Conservation (phyloP, 2,329 filamentous ascomycete species). For the Venturiaceae sp. region DNA sequence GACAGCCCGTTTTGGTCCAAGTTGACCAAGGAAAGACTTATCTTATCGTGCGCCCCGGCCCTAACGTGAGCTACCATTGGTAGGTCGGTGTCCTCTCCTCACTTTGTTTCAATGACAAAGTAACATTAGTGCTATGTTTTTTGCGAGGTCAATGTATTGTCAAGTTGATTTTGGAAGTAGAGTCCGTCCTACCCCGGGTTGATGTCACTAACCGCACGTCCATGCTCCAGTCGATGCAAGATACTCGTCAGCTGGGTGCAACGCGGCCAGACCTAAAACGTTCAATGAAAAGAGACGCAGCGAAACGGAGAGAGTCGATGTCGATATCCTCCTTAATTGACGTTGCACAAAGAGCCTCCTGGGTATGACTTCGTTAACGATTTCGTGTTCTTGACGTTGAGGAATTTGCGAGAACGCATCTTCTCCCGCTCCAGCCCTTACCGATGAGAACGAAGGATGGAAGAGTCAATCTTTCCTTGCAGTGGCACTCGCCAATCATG, state of each 20-base stretch:
- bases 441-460: background rate
- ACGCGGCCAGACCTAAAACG: background rate
- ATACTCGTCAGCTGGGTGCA: background rate
- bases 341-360: background rate
- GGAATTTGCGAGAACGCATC: background rate
- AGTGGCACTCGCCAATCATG: background rate
- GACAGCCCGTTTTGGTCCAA: background rate
- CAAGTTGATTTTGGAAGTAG: background rate
- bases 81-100: background rate
- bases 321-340: background rate
- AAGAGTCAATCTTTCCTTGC: background rate
- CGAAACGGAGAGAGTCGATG: background rate
- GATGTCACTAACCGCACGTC: background rate
- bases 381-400: background rate
- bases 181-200: background rate
- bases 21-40: background rate
- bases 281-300: too few species aligned
- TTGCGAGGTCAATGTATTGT: background rate
- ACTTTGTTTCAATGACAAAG: background rate
- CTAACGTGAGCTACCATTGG: background rate
- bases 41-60: background rate
- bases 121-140: background rate
- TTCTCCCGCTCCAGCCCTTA: background rate
- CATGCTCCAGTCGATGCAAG: background rate
- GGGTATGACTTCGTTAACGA: background rate